Base-by-base conservation (phyloP, 169 alveolate species). In the Plasmodium malariae region DNA sequence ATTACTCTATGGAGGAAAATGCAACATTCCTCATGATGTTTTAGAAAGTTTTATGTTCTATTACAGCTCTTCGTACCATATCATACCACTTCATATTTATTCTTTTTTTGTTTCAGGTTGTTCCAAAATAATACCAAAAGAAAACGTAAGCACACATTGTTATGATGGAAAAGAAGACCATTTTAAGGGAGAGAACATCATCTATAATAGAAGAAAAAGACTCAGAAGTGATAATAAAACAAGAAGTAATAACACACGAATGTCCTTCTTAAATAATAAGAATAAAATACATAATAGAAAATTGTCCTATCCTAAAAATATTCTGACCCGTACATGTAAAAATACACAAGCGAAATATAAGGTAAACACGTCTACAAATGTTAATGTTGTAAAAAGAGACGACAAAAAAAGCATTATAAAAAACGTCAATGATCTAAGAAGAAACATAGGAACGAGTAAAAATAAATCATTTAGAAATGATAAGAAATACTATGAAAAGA, bases 51-150 rank as follows among this genome's bases (percentile, higher is more conserved):
- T 21, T n/a, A 55, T n/a, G 26, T n/a, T 55, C 9, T 55, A 55
- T 6, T 30, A 9, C 19, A 11, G 5, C 71, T 2, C 19, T 60
- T 7, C 19, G 1, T 7, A 24, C 5, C 40, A 36, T 26, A 26
- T 14, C 19, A 71, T 51, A 21, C 30, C 37, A 11, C 26, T 54
- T 73, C 3, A 6, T 73, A 32, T 55, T 51, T 54, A 12, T 51
- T 72, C 34, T 43, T 73, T 32, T 73, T 55, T 73, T 17, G 19
- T 55, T 73, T 32, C 51, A 73, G 87, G 28, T 30, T 54, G 55
- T 40, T 32, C 59, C 71, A 73, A 73, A 36, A 19, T 54, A 36
- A 73, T 26, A 17, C 87, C 59, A 7, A 71, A 71, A 71, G 48
- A 71, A 12, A 59, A 48, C 12, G 24, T 48, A 17, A 71, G 21